Base-by-base conservation (phyloP, 192 early-diverging fungal genomes). In the Pilobolus umbonatus region DNA sequence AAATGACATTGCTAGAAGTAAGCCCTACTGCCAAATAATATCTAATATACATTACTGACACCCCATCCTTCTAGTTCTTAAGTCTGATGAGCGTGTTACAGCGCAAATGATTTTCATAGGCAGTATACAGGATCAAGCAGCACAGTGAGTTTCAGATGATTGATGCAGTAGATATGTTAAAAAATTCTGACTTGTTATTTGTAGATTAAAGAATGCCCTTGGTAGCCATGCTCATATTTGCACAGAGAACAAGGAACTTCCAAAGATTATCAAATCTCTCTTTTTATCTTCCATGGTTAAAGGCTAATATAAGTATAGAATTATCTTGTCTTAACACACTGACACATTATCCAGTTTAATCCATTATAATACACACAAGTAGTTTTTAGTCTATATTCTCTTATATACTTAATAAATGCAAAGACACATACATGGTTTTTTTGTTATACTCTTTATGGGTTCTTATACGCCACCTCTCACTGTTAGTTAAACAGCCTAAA, bases 21-120 rank as follows among this genome's bases (percentile, higher is more conserved):
- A 57, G 67, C 68, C 1, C 15, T 28, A n/a, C 30, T 45, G 7
- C 22, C 10, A 9, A 12, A 17, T 24, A 34, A 42, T 19, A 43
- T 43, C 3, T 30, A 36, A 25, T 19, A 4, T 11, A 22, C 17
- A 24, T 12, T 19, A n/a, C 32, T 46, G 21, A 11, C 26, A 26
- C 14, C 44, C 31, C 54, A 30, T 21, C 32, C 15, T 49, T 12
- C 34, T 73, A 82, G 82, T 80, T 38, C 66, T 92, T 46, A 82
- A 85, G 51, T 76, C 79, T 17, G 86, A 89, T 61, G 81, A 89
- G 48, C 72, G 77, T 24, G 85, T 92, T 10, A 86, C 85, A 49
- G 74, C 84, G 15, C 79, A 79, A 32, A 86, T 88, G 68, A 80
- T 92, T 59, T 92, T 92, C 55, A 92, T 92, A 64, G 90, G 90